Evolutionary conservation across 2,329 filamentous ascomycete species (phyloP).

Genomic region (Verticillium tricorpus): DNA sequence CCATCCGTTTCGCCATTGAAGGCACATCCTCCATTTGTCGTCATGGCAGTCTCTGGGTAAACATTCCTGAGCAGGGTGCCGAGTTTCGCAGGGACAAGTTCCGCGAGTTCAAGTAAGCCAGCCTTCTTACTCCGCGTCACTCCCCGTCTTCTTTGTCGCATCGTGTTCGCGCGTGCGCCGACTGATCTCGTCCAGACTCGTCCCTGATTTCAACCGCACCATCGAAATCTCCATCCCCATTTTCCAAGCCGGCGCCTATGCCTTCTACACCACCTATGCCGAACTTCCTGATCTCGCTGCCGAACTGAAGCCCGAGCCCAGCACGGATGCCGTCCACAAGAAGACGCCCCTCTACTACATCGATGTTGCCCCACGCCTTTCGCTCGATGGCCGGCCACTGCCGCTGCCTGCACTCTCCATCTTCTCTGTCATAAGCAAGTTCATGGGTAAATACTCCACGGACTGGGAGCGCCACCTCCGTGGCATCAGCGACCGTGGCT

Average conservation of each 20-base stretch:
- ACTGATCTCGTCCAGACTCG: conserved; percentile 52
- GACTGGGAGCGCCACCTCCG: conserved; percentile 88
- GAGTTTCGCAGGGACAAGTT: conserved; percentile 77
- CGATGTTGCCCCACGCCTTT: conserved; percentile 81
- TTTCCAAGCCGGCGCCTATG: conserved; percentile 77
- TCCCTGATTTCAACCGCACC: conserved; percentile 87
- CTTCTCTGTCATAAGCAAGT: conserved; percentile 94
- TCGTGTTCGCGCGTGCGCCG: neutral
- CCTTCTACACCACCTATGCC: conserved; percentile 90
- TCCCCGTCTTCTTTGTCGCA: neutral
- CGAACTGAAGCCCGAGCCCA: conserved; percentile 39
- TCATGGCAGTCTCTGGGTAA: conserved; percentile 93
- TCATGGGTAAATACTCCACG: conserved; percentile 87
- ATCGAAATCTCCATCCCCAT: conserved; percentile 89
- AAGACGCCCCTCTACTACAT: conserved; percentile 83
- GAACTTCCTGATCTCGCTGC: conserved; percentile 76
- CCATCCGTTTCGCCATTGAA: conserved; percentile 84
- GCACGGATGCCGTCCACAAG: conserved; percentile 48
- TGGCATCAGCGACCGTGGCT: conserved; percentile 85
- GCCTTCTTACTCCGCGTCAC: too few relatives aligned
- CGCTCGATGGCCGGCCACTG: conserved; percentile 67
- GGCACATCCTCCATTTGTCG: conserved; percentile 94
- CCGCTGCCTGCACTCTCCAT: conserved; percentile 84
- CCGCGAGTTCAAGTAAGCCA: conserved; percentile 78
- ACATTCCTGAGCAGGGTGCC: conserved; percentile 75